Base-by-base conservation (phyloP, 2,329 filamentous ascomycete species). In the Verticillium nubilum region DNA sequence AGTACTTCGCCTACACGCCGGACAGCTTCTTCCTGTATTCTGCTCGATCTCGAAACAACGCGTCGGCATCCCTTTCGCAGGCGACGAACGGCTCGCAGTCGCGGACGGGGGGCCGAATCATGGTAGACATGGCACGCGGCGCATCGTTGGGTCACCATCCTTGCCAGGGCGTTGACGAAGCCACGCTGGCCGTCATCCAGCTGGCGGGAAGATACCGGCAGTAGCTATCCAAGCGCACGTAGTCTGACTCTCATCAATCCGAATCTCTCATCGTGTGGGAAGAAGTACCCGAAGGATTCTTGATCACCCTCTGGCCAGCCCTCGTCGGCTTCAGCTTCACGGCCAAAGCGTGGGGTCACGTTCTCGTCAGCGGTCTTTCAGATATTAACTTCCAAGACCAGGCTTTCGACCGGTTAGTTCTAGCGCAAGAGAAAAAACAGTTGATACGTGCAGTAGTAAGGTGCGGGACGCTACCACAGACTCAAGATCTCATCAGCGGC, bases 301-400 rank as follows among this genome's bases (percentile, higher is more conserved):
- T 60, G n/a, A 60, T 57, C 19, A 57, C 54, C 29, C 57, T 42
- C 42, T 60, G 58, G 58, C 58, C 55, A 15, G 58, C 54, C 7
- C 42, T 60, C 23, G 58, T 60, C 4, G 59, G 59, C 19, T 60
- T 60, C 50, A 60, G 59, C 52, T 60, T 60, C 27, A 60, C 59
- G 27, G 56, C 59, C 52, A 60, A 60, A 28, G 31, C 56, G 5
- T 60, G 59, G 59, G 59, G 59, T 2, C 59, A 60, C 27, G 59
- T 60, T n/a, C 56, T 60, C 19, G 56, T 60, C 47, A 37, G 52
- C 26, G 56, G 59, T 7, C 56, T 60, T 10, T 55, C 56, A 13
- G 3, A 54, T 31, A 60, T 60, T 29, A 52, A 60, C 23, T 60
- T 60, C 35, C 59, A 60, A 17, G 56, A 58, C 33, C 59, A 58